phyloP scores from a whole-genome alignment of 345 rosid genomes.

The Geranium brycei region DNA sequence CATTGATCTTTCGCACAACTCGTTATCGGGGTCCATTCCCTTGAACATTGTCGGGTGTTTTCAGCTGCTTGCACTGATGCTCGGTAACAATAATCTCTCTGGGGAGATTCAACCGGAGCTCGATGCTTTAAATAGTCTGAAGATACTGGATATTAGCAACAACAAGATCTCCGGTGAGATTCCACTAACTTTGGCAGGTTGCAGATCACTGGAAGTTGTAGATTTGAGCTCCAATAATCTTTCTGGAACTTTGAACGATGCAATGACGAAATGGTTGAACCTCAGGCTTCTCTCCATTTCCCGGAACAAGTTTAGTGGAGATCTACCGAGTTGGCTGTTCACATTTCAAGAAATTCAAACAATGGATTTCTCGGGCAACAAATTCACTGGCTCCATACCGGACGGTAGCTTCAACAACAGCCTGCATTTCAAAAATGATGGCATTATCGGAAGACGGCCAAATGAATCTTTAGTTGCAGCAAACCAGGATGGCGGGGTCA shows the following conservation, averaged over 20 bases:
- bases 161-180: constrained; percentile 76
- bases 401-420: constrained; percentile 65
- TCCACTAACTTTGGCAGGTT: constrained; percentile 74
- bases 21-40: constrained; percentile 66
- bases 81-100: constrained; percentile 63
- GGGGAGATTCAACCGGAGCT: constrained; percentile 88
- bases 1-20: constrained; percentile 67
- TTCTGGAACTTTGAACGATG: constrained; percentile 68
- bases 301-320: constrained; percentile 61
- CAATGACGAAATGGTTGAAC: constrained; percentile 73
- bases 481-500: no score
- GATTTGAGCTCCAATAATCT: constrained; percentile 78
- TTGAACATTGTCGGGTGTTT: constrained; percentile 75
- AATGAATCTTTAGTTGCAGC: no score
- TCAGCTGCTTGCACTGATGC: constrained; percentile 63
- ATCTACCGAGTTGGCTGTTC: constrained; percentile 68
- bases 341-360: constrained; percentile 50
- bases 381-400: constrained; percentile 64
- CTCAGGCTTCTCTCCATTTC: constrained; percentile 72
- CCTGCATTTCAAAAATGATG: constrained; percentile 32
- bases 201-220: constrained; percentile 75
- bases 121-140: constrained; percentile 69
- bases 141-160: constrained; percentile 71
- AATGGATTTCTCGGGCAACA: constrained; percentile 73
- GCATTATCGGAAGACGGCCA: no score